Evolutionary conservation across 495 filamentous ascomycete species (phyloP).

Genomic region (Neurospora sp.): DNA sequence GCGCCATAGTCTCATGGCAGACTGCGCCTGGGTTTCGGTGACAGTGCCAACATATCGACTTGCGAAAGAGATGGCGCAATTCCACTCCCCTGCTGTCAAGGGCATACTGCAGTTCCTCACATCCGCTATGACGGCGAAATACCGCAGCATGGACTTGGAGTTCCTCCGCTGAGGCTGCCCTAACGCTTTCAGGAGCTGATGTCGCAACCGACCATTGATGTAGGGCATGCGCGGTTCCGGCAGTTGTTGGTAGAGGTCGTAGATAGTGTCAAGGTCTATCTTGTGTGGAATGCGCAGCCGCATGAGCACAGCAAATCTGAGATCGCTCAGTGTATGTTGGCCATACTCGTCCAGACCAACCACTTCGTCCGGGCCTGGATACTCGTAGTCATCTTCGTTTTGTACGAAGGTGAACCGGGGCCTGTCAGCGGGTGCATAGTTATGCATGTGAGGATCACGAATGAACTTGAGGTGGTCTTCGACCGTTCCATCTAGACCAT

Average conservation of each 20-base stretch:
- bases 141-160: slow-evolving; percentile 60
- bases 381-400: slow-evolving; percentile 32
- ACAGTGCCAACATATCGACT: slow-evolving; percentile 57
- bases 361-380: slow-evolving; percentile 30
- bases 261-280: slow-evolving; percentile 29
- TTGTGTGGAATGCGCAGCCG: slow-evolving; percentile 22
- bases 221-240: slow-evolving; percentile 55
- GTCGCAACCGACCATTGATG: slow-evolving; percentile 48
- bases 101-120: slow-evolving; percentile 57
- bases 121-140: slow-evolving; percentile 75
- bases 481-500: slow-evolving; percentile 27
- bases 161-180: slow-evolving; percentile 49
- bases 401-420: slow-evolving; percentile 36
- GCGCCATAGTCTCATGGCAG: slow-evolving; percentile 73
- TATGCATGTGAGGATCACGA: slow-evolving; percentile 37
- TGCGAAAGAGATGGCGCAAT: slow-evolving; percentile 67
- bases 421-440: slow-evolving; percentile 33
- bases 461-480: slow-evolving; percentile 37
- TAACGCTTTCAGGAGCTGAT: slow-evolving; percentile 57
- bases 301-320: slow-evolving; percentile 21
- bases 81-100: slow-evolving; percentile 64
- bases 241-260: slow-evolving; percentile 32
- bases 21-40: slow-evolving; percentile 52
- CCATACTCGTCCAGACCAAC: slow-evolving; percentile 12
- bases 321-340: slow-evolving; percentile 17